Evolutionary conservation across 2,329 filamentous ascomycete genomes (phyloP).

Genomic region (Sclerotinia trifoliorum): DNA sequence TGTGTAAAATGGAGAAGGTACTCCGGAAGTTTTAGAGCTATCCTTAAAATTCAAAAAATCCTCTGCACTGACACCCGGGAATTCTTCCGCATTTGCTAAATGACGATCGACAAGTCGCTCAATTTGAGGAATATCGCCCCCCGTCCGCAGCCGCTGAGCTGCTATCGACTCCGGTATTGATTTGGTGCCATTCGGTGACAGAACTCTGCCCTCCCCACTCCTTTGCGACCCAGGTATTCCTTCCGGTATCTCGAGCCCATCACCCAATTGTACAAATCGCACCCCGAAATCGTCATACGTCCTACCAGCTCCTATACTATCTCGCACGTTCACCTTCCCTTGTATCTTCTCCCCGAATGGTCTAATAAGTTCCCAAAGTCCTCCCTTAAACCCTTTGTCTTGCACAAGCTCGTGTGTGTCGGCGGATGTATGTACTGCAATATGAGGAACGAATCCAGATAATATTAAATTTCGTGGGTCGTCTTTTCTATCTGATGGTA

Average conservation of each 20-base stretch:
- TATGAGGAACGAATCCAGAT: constrained; percentile 82
- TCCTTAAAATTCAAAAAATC: constrained; percentile 43
- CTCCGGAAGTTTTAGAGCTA: constrained; percentile 35
- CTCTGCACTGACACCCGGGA: constrained; percentile 34
- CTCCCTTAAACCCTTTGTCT: constrained; percentile 80
- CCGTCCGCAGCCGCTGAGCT: constrained; percentile 37
- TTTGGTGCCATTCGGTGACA: constrained; percentile 31
- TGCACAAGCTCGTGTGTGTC: constrained; percentile 79
- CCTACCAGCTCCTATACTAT: constrained; percentile 81
- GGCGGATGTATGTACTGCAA: constrained; percentile 80
- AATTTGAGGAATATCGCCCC: constrained; percentile 62
- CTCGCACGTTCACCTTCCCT: constrained; percentile 85
- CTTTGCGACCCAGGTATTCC: constrained; percentile 41
- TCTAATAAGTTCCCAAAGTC: constrained; percentile 79
- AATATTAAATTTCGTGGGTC: constrained; percentile 68
- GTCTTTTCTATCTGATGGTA: constrained; percentile 31
- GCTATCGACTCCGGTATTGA: constrained; percentile 25
- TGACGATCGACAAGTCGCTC: constrained; percentile 81
- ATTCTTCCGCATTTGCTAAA: constrained; percentile 68
- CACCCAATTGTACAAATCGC: constrained; percentile 73
- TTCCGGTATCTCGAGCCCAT: constrained; percentile 54
- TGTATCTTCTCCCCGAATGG: constrained; percentile 87
- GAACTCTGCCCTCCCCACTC: constrained; percentile 34
- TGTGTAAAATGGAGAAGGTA: constrained; percentile 76
- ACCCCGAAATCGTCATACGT: constrained; percentile 88